Evolutionary conservation across 805 yeast species (phyloP), one percentile per base, ranked within the genome.

Genomic region (Spathaspora gorwiae): DNA sequence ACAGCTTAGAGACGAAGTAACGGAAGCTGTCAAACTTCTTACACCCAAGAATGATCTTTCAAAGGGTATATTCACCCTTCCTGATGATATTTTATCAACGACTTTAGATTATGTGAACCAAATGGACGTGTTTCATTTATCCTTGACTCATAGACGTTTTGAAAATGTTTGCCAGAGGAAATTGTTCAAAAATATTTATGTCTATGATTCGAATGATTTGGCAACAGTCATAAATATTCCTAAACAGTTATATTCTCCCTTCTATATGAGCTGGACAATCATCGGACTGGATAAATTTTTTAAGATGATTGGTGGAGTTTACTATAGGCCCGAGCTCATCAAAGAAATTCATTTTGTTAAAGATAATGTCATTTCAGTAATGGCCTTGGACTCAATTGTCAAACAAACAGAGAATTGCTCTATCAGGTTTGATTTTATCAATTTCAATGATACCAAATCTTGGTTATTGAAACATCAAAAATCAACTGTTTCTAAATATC

Each of bases 21-120:
- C 2, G 6, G 12, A 29, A 9, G 32, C 32, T 11, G 12, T 29
- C 12, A 11, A 29, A 11, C 32, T 11, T 9, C 32, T 9, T 29
- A 37, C 24, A 37, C 13, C 32, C 3, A 11, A 11, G 7, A 38
- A 38, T 30, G 26, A 38, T 13, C 29, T 31, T 12, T 3, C 8
- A 11, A 39, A 39, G n/a, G 35, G 35, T 8, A 39, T 39, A 2
- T 39, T 39, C 34, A 39, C 19, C 8, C 34, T 49, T 26, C 50
- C 50, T 6, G 45, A 42, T 36, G 53, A 49, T 15, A 7, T 49
- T 4, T 10, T 42, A 12, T 27, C 24, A 14, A 33, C n/a, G n/a
- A 34, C 44, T 27, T 30, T 45, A 3, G 36, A 38, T 11, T 39
- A 42, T 37, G 37, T 45, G 14, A 27, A 48, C 19, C 53, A 51